Base-by-base conservation (phyloP, 116 monocot species). In the Papilionanthe hybrid region DNA sequence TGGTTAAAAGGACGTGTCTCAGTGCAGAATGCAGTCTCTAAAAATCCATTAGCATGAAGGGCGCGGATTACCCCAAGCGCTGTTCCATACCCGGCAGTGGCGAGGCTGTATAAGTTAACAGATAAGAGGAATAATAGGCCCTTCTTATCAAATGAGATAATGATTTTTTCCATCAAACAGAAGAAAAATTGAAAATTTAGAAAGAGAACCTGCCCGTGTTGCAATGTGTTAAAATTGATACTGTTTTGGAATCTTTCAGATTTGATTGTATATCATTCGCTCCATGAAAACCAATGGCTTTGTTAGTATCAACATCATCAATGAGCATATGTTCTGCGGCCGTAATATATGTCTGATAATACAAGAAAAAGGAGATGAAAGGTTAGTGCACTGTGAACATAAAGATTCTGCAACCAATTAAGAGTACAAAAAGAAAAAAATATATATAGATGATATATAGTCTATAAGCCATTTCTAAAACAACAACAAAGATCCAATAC, bases 1-100 rank as follows among this genome's bases (percentile, higher is more conserved):
- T 99, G 95, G 81, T 99, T 99, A 90, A 91, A 99, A 81, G 98
- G 98, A 0, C 98, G 86, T 82, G 98, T 99, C 81, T 99, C 98
- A 0, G 98, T 99, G 82, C 98, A 99, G 58, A 90, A 99, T 28
- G 91, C 92, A 75, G 72, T 90, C 75, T 89, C 90, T 53, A 99
- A 63, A 77, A 76, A 53, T 71, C 87, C 95, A 74, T 81, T 83
- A 79, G 86, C 76, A 84, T 93, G 90, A 79, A 94, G 84, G 28
- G 98, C 84, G 45, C 98, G 93, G 55, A 99, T 93, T 30, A 99
- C 98, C 42, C 95, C 98, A 79, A 99, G 91, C 32, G 98, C 95
- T 82, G 98, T 99, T 80, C 98, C 98, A 87, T 94, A 99, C 72
- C 94, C 98, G 86, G 95, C 98, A 83, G 95, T 99, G 5, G 98